Conservation (phyloP, 495 filamentous ascomycete species). For the Talaromyces adpressus region DNA sequence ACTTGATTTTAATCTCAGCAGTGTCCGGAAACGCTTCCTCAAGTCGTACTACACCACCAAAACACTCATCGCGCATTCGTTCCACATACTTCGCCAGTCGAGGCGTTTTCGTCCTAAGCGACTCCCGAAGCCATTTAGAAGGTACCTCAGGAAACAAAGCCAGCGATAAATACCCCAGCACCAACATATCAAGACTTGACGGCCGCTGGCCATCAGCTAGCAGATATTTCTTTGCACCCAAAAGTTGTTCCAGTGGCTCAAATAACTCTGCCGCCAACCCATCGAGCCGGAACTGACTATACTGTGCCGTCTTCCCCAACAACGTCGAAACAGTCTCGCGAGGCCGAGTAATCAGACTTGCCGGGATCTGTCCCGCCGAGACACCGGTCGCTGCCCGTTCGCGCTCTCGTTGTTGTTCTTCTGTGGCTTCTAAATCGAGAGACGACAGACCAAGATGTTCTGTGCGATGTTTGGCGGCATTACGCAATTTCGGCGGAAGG, state of each 20-base stretch:
- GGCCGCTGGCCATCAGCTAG: slow-evolving; percentile 37
- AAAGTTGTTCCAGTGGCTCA: slow-evolving; percentile 56
- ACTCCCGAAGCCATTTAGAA: slow-evolving; percentile 60
- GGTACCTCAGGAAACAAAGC: slow-evolving; percentile 65
- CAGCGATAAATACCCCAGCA: slow-evolving; percentile 68
- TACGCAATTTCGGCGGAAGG: slow-evolving; percentile 58
- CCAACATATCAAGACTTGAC: slow-evolving; percentile 70
- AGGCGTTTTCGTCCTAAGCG: slow-evolving; percentile 50
- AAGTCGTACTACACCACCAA: slow-evolving; percentile 26
- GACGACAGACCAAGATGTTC: slow-evolving; percentile 65
- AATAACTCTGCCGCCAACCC: slow-evolving; percentile 61
- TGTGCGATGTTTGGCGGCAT: slow-evolving; percentile 61
- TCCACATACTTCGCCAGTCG: slow-evolving; percentile 48
- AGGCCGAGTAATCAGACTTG: slow-evolving; percentile 32
- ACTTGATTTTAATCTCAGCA: background rate
- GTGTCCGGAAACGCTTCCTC: slow-evolving; percentile 19
- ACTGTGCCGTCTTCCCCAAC: slow-evolving; percentile 31
- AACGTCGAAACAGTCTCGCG: slow-evolving; percentile 34
- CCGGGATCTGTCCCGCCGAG: slow-evolving; percentile 34
- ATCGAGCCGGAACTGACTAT: slow-evolving; percentile 59
- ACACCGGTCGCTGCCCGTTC: slow-evolving; percentile 34
- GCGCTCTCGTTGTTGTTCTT: slow-evolving; percentile 31
- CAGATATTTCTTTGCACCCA: slow-evolving; percentile 49
- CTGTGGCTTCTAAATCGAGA: slow-evolving; percentile 51
- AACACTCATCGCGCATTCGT: slow-evolving; percentile 32